These are phyloP conservation scores for Corrigiola litoralis DNA, from an alignment of 179 eudicot species.

Conservation along the genomic window DNA sequence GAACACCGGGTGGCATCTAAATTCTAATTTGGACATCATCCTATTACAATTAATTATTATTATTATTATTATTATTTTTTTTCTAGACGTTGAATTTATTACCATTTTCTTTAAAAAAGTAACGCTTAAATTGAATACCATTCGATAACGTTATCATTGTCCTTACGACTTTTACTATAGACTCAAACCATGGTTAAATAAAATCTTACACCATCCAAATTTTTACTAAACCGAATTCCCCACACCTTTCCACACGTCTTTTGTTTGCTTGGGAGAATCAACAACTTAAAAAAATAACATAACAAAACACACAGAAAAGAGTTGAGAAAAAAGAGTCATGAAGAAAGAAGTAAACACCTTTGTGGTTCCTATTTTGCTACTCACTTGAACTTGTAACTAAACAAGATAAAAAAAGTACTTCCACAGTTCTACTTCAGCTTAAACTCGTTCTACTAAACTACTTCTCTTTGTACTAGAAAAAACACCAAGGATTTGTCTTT, in stretches of 20 bases:
- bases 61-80: too few relatives aligned
- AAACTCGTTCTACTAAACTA: background rate
- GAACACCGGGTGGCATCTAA: too few relatives aligned
- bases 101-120: too few relatives aligned
- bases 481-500: too few relatives aligned
- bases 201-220: background rate
- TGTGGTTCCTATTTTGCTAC: constrained; percentile 19
- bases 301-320: background rate
- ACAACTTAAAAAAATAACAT: background rate
- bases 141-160: too few relatives aligned
- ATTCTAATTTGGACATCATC: too few relatives aligned
- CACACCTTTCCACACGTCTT: background rate
- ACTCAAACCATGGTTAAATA: background rate
- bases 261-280: constrained; percentile 22
- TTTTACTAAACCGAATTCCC: background rate
- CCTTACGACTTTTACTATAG: too few relatives aligned
- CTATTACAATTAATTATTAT: too few relatives aligned
- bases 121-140: too few relatives aligned
- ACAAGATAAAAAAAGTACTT: background rate
- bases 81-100: too few relatives aligned
- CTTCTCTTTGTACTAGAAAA: too few relatives aligned
- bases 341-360: constrained; percentile 14
- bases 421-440: background rate
- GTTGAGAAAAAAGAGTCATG: background rate
- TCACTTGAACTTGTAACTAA: background rate